Evolutionary conservation across 2,329 filamentous ascomycete species (phyloP).

Genomic region (Didymella segeticola): DNA sequence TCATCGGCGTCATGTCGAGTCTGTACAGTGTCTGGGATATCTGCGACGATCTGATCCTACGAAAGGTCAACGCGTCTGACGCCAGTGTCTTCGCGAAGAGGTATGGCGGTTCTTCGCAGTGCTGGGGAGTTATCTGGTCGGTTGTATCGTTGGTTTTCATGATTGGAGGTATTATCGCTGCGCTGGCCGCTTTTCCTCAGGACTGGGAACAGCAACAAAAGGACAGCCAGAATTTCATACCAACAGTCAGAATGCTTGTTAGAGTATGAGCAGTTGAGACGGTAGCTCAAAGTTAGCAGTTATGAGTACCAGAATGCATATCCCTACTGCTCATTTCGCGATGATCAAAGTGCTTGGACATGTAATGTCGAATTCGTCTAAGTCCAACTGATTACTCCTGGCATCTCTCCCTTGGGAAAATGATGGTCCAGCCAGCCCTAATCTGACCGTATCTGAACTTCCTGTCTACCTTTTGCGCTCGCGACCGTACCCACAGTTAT

Average conservation of each 20-base stretch:
- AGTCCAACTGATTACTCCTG: too few species aligned
- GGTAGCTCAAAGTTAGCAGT: too few species aligned
- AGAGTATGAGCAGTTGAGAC: not conserved
- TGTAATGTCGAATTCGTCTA: too few species aligned
- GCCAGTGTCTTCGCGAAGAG: constrained; percentile 79
- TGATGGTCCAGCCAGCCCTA: too few species aligned
- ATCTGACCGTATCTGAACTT: too few species aligned
- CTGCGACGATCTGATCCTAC: constrained; percentile 79
- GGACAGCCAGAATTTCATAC: constrained; percentile 72
- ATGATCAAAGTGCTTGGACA: too few species aligned
- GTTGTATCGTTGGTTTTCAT: constrained; percentile 75
- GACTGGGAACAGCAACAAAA: constrained; percentile 71
- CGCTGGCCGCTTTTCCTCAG: constrained; percentile 77
- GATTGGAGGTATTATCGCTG: constrained; percentile 75
- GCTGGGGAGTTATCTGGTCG: constrained; percentile 82
- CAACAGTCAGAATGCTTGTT: constrained; percentile 41
- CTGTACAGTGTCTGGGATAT: constrained; percentile 87
- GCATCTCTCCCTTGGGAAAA: too few species aligned
- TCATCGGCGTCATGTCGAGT: constrained; percentile 82
- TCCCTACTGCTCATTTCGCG: too few species aligned
- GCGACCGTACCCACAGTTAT: too few species aligned
- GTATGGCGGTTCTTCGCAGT: constrained; percentile 80
- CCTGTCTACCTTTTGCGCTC: too few species aligned
- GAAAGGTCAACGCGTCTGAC: constrained; percentile 81
- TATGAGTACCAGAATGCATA: too few species aligned